Evolutionary conservation across 2,329 filamentous ascomycete species (phyloP).

Genomic region (Epichloe uncinata): DNA sequence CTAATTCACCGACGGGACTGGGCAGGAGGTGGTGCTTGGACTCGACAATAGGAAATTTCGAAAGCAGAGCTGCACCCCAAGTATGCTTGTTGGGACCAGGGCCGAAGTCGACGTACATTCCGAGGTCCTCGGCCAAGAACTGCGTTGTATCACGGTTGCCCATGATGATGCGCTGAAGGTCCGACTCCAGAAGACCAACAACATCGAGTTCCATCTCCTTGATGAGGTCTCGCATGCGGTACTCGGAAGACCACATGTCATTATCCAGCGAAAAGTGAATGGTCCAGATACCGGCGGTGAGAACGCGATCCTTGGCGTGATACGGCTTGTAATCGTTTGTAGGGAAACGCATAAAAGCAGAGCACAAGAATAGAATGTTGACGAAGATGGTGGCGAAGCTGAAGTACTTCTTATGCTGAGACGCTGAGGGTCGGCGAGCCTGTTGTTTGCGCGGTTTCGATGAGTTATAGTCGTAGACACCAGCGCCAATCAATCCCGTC

Average conservation of each 20-base stretch:
- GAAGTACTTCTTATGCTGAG: conserved; percentile 39
- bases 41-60: conserved; percentile 95
- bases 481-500: conserved; percentile 74
- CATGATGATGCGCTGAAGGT: conserved; percentile 97
- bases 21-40: conserved; percentile 92
- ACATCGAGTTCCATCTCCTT: conserved; percentile 96
- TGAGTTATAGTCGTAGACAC: conserved; percentile 59
- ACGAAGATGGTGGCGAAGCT: conserved; percentile 51
- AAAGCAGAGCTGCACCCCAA: conserved; percentile 85
- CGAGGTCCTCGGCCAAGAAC: conserved; percentile 86
- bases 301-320: conserved; percentile 71
- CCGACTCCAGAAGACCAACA: conserved; percentile 83
- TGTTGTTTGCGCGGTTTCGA: conserved; percentile 30
- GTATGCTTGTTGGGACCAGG: conserved; percentile 98
- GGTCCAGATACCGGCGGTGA: conserved; percentile 96
- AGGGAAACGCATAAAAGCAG: conserved; percentile 84
- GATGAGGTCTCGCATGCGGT: conserved; percentile 82
- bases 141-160: conserved; percentile 95
- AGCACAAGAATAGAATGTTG: conserved; percentile 65
- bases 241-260: conserved; percentile 96
- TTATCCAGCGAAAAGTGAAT: conserved; percentile 97
- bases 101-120: conserved; percentile 97
- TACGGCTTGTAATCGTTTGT: conserved; percentile 85
- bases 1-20: conserved; percentile 85
- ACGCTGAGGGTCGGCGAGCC: conserved; percentile 16